Percentiles rank a stretch among this genome's conserved stretches.
Evolutionary conservation across 2,329 filamentous ascomycete species (phyloP).

Genomic region (Ophiostoma quercus): DNA sequence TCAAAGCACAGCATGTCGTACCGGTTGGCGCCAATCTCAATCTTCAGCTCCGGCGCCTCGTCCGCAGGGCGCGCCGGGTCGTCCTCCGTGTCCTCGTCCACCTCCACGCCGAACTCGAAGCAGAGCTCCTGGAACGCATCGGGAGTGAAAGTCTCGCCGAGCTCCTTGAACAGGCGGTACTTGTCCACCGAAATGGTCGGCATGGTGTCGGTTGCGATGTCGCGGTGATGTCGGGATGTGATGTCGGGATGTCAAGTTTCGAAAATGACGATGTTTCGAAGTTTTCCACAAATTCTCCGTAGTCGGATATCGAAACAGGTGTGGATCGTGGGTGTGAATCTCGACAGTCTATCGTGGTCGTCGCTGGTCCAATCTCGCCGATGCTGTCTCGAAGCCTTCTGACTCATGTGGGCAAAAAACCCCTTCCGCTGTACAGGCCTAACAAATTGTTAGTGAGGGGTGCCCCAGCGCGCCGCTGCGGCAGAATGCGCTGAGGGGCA

Average conservation of each 20-base stretch:
- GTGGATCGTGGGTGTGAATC: neutral
- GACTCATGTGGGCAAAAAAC: slow-evolving; percentile 21
- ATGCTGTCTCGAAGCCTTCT: slow-evolving; percentile 6
- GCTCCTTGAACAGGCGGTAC: slow-evolving; percentile 86
- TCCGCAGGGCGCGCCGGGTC: slow-evolving; percentile 66
- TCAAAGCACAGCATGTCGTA: slow-evolving; percentile 96
- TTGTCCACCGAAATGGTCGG: slow-evolving; percentile 97
- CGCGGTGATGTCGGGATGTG: neutral
- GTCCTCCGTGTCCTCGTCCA: slow-evolving; percentile 90
- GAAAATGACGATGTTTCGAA: neutral
- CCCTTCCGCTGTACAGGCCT: neutral
- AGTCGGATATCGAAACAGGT: neutral
- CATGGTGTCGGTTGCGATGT: slow-evolving; percentile 35
- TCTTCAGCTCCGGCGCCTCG: slow-evolving; percentile 89
- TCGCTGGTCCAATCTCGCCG: slow-evolving; percentile 4
- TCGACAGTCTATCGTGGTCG: neutral
- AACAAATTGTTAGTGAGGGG: slow-evolving; percentile 20
- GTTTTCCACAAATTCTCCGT: neutral
- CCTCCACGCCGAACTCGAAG: slow-evolving; percentile 97
- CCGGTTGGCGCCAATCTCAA: slow-evolving; percentile 87
- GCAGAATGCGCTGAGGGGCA: slow-evolving; percentile 11
- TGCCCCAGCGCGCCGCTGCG: slow-evolving; percentile 14
- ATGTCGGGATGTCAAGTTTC: neutral
- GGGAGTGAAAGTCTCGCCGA: slow-evolving; percentile 85
- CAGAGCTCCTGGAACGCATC: slow-evolving; percentile 95